A percentile compares a stretch with the other conserved stretches of the same genome.
phyloP scores from a whole-genome alignment of 441 rosid species.

The Raphanus hybrid region DNA sequence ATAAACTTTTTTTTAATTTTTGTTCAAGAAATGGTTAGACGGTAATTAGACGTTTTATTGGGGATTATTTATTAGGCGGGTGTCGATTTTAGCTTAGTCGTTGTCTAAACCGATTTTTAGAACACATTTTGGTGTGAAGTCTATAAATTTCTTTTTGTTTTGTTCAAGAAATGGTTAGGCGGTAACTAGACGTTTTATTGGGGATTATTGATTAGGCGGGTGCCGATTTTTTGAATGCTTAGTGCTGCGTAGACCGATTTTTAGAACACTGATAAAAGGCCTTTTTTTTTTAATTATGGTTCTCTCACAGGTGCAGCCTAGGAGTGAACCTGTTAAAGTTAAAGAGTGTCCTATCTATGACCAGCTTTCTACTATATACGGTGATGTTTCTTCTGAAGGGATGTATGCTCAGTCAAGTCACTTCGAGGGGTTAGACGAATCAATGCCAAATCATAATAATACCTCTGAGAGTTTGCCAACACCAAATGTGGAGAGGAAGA shows the following conservation, averaged over 20 bases:
- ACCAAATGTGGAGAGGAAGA: slow-evolving; percentile 40
- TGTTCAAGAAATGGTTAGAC: neutral
- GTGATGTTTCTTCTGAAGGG: slow-evolving; percentile 68
- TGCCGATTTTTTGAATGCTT: too few relatives aligned
- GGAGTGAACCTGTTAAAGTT: slow-evolving; percentile 56
- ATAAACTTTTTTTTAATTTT: neutral
- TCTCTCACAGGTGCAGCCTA: slow-evolving; percentile 37
- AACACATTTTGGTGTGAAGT: too few relatives aligned
- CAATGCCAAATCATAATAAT: slow-evolving; percentile 43
- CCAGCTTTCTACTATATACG: slow-evolving; percentile 72
- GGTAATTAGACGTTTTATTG: neutral
- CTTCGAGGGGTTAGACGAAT: slow-evolving; percentile 69
- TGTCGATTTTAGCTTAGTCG: neutral
- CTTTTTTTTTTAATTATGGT: neutral
- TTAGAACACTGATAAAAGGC: neutral
- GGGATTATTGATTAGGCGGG: too few relatives aligned
- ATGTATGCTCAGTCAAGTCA: slow-evolving; percentile 92
- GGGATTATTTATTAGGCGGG: neutral
- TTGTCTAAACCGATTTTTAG: neutral
- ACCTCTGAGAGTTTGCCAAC: slow-evolving; percentile 40
- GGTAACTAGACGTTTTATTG: too few relatives aligned
- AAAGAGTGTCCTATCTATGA: slow-evolving; percentile 79
- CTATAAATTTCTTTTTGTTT: too few relatives aligned
- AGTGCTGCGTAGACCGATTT: neutral
- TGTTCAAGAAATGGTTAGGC: too few relatives aligned